phyloP scores from a whole-genome alignment of 352 stramenopile species.

The Phytopythium montanum region DNA sequence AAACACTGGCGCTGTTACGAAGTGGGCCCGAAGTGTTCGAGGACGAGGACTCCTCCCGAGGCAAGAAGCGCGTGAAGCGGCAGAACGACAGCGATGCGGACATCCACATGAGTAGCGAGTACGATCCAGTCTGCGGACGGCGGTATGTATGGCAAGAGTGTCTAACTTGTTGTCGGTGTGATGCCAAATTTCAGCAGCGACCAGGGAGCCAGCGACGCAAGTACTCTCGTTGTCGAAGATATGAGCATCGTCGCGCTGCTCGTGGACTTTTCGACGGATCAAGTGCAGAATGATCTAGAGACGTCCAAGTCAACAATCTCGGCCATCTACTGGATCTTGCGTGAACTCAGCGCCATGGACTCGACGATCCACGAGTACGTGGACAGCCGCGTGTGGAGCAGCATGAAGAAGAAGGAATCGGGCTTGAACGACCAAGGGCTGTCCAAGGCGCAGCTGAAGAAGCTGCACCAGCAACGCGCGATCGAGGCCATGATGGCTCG shows the following conservation, averaged over 20 bases:
- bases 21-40: slow-evolving; percentile 61
- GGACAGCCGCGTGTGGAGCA: slow-evolving; percentile 57
- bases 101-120: slow-evolving; percentile 73
- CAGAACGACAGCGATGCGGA: slow-evolving; percentile 40
- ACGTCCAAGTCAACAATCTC: slow-evolving; percentile 77
- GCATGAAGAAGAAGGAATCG: slow-evolving; percentile 61
- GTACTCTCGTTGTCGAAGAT: slow-evolving; percentile 40
- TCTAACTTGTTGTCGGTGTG: slow-evolving; percentile 3
- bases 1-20: slow-evolving; percentile 43
- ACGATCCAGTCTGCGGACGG: slow-evolving; percentile 6
- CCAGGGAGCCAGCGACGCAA: slow-evolving; percentile 29
- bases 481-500: slow-evolving; percentile 84
- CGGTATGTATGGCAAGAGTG: background rate
- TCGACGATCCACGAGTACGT: slow-evolving; percentile 44
- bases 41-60: slow-evolving; percentile 43
- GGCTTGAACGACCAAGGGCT: slow-evolving; percentile 44
- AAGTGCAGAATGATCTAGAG: slow-evolving; percentile 74
- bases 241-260: slow-evolving; percentile 62
- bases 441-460: slow-evolving; percentile 70
- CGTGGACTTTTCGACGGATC: slow-evolving; percentile 55
- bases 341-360: slow-evolving; percentile 55
- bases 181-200: slow-evolving; percentile 32
- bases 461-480: slow-evolving; percentile 75
- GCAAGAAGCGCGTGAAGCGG: slow-evolving; percentile 71
- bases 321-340: slow-evolving; percentile 79